A percentile compares a stretch with the other conserved stretches of the same genome.
phyloP scores from a whole-genome alignment of 768 basidiomycete genomes.

The Leccinum truebloodii region DNA sequence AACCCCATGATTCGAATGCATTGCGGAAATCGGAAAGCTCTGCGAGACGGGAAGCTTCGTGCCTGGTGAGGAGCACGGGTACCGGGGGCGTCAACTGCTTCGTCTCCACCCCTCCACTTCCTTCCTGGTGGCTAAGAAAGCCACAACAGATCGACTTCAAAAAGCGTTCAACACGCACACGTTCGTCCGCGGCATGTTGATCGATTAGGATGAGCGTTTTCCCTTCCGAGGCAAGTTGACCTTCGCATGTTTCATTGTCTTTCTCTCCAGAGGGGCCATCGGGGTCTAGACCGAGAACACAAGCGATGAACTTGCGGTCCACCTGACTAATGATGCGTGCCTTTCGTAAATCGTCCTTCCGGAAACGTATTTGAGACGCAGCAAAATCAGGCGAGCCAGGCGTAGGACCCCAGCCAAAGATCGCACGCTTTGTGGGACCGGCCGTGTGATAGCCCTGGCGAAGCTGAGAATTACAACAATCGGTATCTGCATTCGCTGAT shows the following conservation, averaged over 20 bases:
- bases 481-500: conserved; percentile 12
- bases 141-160: conserved; percentile 73
- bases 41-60: conserved; percentile 57
- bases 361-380: conserved; percentile 41
- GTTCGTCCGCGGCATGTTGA: conserved; percentile 98
- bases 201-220: conserved; percentile 76
- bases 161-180: conserved; percentile 85
- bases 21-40: conserved; percentile 41
- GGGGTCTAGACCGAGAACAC: conserved; percentile 45
- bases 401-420: conserved; percentile 11
- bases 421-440: conserved; percentile 8
- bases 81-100: conserved; percentile 52
- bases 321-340: conserved; percentile 79
- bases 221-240: conserved; percentile 15
- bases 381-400: conserved; percentile 13
- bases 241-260: conserved; percentile 19
- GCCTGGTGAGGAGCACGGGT: conserved; percentile 63
- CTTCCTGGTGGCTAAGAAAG: conserved; percentile 49
- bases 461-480: conserved; percentile 10
- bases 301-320: conserved; percentile 89
- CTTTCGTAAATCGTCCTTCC: conserved; percentile 51
- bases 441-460: conserved; percentile 19
- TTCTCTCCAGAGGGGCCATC: conserved; percentile 16
- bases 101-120: conserved; percentile 38
- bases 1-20: conserved; percentile 69